Percentiles rank a stretch among this genome's conserved stretches.
phyloP scores from a whole-genome alignment of 2,329 filamentous ascomycete genomes.

The Colletotrichum ledebouriae region DNA sequence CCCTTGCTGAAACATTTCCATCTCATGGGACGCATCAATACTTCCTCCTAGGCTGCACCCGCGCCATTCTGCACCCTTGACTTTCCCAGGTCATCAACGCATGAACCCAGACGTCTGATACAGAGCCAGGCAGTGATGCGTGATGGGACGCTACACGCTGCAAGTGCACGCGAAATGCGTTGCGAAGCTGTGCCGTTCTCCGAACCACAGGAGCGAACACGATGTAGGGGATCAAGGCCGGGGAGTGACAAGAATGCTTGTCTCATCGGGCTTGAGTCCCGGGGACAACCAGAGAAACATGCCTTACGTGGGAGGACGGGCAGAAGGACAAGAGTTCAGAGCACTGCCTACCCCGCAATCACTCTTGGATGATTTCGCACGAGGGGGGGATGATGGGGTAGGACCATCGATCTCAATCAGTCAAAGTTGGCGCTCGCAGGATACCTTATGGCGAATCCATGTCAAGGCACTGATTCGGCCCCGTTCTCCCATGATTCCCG shows the following conservation, averaged over 20 bases:
- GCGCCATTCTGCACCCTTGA: neutral
- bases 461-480: neutral
- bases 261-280: neutral
- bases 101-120: constrained; percentile 28
- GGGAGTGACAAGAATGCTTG: constrained; percentile 11
- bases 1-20: constrained; percentile 34
- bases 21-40: constrained; percentile 16
- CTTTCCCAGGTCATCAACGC: neutral
- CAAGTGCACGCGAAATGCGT: constrained; percentile 33
- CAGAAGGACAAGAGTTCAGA: constrained; percentile 1
- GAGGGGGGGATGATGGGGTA: constrained; percentile 19
- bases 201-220: neutral
- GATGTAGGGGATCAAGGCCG: constrained; percentile 13
- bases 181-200: constrained; percentile 15
- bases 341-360: constrained; percentile 30
- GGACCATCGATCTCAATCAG: constrained; percentile 20
- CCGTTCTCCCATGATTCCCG: neutral
- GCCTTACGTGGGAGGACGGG: neutral
- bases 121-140: constrained; percentile 12
- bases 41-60: constrained; percentile 5
- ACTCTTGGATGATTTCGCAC: constrained; percentile 24
- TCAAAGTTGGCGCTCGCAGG: constrained; percentile 36
- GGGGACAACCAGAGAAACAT: constrained; percentile 1
- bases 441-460: neutral
- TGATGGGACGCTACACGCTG: constrained; percentile 19